Conservation (phyloP, 768 basidiomycete genomes). For the Pisolithus orientalis region DNA sequence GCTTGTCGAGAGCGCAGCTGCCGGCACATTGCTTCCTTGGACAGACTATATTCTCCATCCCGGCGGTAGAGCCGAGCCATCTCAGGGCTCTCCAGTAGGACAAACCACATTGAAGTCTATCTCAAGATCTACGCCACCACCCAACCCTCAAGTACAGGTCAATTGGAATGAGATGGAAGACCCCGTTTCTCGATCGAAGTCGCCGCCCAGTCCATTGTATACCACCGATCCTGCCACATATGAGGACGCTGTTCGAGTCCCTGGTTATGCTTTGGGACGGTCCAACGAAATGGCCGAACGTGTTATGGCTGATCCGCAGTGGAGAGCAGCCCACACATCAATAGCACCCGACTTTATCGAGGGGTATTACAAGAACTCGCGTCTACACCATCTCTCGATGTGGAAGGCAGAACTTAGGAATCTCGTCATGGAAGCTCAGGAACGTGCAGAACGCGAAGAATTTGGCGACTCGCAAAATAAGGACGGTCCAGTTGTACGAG, state of each 20-base stretch:
- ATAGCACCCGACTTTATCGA: constrained; percentile 83
- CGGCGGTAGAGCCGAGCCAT: constrained; percentile 39
- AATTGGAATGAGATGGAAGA: neutral
- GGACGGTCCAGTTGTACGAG: neutral
- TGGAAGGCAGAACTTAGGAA: constrained; percentile 89
- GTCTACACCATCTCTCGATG: constrained; percentile 86
- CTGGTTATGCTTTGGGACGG: constrained; percentile 59
- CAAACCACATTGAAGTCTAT: constrained; percentile 14
- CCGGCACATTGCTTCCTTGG: constrained; percentile 73
- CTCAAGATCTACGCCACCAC: neutral
- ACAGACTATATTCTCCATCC: constrained; percentile 58
- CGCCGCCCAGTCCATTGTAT: constrained; percentile 21
- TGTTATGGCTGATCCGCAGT: constrained; percentile 76
- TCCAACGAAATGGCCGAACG: constrained; percentile 72
- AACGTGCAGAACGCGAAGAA: constrained; percentile 46
- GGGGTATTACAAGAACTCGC: constrained; percentile 76
- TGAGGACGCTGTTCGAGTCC: constrained; percentile 41
- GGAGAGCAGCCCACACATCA: constrained; percentile 86
- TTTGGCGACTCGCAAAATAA: constrained; percentile 4
- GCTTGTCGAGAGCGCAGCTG: constrained; percentile 75
- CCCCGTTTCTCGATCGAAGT: constrained; percentile 3
- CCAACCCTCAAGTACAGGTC: neutral
- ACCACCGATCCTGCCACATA: constrained; percentile 38
- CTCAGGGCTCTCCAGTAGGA: constrained; percentile 37
- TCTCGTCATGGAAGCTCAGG: constrained; percentile 76